phyloP scores from a whole-genome alignment of 306 rosid species.

The Heteromeles arbutifolia region DNA sequence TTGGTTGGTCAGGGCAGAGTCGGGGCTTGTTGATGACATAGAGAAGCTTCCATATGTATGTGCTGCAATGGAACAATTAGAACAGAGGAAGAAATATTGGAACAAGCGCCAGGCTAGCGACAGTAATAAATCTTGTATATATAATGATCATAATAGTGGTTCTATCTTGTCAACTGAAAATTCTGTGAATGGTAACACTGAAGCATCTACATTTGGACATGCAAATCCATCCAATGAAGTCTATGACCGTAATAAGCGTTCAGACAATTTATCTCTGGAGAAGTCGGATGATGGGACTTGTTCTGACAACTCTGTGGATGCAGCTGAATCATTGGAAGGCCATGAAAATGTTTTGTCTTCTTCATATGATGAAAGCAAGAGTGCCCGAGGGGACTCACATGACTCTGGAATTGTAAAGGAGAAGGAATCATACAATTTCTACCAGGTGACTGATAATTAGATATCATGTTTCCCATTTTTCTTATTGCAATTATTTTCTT shows the following conservation, averaged over 20 bases:
- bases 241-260: conserved; percentile 28
- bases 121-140: conserved; percentile 23
- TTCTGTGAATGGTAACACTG: conserved; percentile 28
- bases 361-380: conserved; percentile 43
- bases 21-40: conserved; percentile 84
- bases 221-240: conserved; percentile 29
- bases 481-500: background rate
- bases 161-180: conserved; percentile 24
- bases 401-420: conserved; percentile 44
- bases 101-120: conserved; percentile 44
- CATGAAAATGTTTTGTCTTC: conserved; percentile 39
- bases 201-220: conserved; percentile 28
- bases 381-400: conserved; percentile 28
- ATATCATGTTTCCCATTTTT: background rate
- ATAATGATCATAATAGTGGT: conserved; percentile 26
- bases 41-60: conserved; percentile 94
- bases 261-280: conserved; percentile 10
- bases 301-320: conserved; percentile 34
- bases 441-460: conserved; percentile 54
- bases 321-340: conserved; percentile 34
- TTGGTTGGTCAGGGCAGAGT: conserved; percentile 85
- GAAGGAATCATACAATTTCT: conserved; percentile 67
- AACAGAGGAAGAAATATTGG: conserved; percentile 87
- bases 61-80: conserved; percentile 84
- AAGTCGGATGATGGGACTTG: conserved; percentile 30